Evolutionary conservation across 2,329 filamentous ascomycete species (phyloP).

Genomic region (Periconia macrospinosa): DNA sequence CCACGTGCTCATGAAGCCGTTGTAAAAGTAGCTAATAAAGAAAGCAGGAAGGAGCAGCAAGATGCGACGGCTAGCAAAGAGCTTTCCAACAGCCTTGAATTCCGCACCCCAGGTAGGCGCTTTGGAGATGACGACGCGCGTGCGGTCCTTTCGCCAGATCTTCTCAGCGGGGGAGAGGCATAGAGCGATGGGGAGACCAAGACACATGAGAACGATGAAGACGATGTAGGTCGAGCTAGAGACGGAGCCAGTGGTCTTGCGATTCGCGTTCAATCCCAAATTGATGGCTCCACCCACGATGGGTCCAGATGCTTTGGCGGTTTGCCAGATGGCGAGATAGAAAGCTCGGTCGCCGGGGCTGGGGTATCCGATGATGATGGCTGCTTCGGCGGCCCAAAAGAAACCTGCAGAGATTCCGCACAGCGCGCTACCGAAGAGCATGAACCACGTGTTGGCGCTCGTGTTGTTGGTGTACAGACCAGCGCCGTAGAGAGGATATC

Average conservation of each 20-base stretch:
- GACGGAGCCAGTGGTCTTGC: slow-evolving; percentile 43
- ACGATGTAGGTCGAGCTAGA: slow-evolving; percentile 47
- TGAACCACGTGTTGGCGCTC: slow-evolving; percentile 44
- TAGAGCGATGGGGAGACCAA: slow-evolving; percentile 48
- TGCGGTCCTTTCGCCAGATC: slow-evolving; percentile 49
- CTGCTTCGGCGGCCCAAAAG: slow-evolving; percentile 48
- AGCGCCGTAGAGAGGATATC: slow-evolving; percentile 47
- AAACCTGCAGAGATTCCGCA: slow-evolving; percentile 47
- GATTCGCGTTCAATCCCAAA: slow-evolving; percentile 50
- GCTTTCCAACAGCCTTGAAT: slow-evolving; percentile 33
- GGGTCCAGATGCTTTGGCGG: slow-evolving; percentile 37
- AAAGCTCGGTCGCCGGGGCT: slow-evolving; percentile 40
- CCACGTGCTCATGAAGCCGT: slow-evolving; percentile 40
- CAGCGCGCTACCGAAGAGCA: slow-evolving; percentile 42
- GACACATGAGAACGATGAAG: slow-evolving; percentile 53
- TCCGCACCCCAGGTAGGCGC: slow-evolving; percentile 27
- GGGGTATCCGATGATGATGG: slow-evolving; percentile 47
- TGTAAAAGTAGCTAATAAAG: slow-evolving; percentile 45
- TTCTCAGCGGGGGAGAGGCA: slow-evolving; percentile 51
- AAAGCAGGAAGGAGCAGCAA: slow-evolving; percentile 38
- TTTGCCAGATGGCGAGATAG: slow-evolving; percentile 41
- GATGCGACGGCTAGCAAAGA: slow-evolving; percentile 34
- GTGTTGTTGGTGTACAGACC: slow-evolving; percentile 46
- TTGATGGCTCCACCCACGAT: slow-evolving; percentile 57
- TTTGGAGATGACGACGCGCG: slow-evolving; percentile 27